phyloP scores from a whole-genome alignment of 2,329 filamentous ascomycete species.

The Fusarium sororula region DNA sequence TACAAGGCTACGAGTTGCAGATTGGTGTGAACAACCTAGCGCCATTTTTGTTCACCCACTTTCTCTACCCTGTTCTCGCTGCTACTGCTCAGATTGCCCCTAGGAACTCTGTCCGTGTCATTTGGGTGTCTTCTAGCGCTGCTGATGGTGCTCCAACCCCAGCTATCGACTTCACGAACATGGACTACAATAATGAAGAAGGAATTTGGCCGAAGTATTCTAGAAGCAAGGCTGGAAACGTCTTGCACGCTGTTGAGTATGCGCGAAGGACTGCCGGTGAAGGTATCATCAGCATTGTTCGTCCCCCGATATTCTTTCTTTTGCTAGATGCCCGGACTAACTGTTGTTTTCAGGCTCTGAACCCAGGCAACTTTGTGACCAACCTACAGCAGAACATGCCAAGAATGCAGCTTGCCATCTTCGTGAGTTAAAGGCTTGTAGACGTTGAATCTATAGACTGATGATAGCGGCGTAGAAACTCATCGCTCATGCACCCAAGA shows the following conservation, averaged over 20 bases:
- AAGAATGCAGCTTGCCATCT: neutral
- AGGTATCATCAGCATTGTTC: neutral
- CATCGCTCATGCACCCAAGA: neutral
- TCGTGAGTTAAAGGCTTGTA: fast-evolving
- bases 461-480: fast-evolving
- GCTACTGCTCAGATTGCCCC: slow-evolving; percentile 44
- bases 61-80: slow-evolving; percentile 36
- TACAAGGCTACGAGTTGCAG: slow-evolving; percentile 52
- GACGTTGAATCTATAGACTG: fast-evolving
- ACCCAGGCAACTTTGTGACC: neutral
- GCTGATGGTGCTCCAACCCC: neutral
- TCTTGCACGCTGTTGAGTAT: neutral
- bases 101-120: slow-evolving; percentile 39
- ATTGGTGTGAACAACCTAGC: slow-evolving; percentile 53
- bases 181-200: neutral
- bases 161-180: neutral
- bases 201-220: neutral
- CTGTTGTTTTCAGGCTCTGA: neutral
- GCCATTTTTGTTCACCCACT: slow-evolving; percentile 50
- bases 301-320: fast-evolving
- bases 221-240: neutral
- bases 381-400: neutral
- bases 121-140: slow-evolving; percentile 31
- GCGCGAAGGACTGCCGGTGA: neutral
- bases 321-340: neutral